A percentile compares a stretch with the other conserved stretches of the same genome.
These are phyloP conservation scores for Lyophyllum shimeji DNA, from an alignment of 768 basidiomycete genomes.

Conservation along the genomic window DNA sequence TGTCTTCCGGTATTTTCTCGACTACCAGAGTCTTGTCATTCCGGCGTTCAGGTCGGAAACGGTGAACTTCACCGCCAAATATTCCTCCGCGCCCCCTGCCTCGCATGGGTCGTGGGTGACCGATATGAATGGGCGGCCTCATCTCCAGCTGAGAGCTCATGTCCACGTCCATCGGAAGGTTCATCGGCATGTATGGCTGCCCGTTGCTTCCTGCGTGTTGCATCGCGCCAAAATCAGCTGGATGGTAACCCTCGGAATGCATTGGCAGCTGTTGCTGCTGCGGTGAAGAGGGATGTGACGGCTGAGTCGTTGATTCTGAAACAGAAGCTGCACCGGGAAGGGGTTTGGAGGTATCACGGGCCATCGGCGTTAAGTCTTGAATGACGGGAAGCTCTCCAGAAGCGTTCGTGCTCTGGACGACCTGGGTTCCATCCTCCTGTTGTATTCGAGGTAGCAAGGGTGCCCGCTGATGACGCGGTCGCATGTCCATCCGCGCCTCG, in stretches of 20 bases:
- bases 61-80: constrained; percentile 65
- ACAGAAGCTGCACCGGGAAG: constrained; percentile 20
- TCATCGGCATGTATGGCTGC: constrained; percentile 23
- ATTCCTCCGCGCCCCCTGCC: constrained; percentile 51
- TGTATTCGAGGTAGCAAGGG: constrained; percentile 56
- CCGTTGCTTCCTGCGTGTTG: constrained; percentile 18
- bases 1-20: constrained; percentile 89
- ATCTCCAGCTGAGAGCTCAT: constrained; percentile 31
- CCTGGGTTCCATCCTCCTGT: constrained; percentile 49
- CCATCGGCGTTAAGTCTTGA: constrained; percentile 73
- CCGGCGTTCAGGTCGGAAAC: constrained; percentile 64
- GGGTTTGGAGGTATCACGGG: constrained; percentile 34
- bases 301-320: constrained; percentile 24
- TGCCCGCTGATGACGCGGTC: constrained; percentile 55
- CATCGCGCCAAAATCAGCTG: constrained; percentile 21
- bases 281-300: constrained; percentile 18
- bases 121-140: constrained; percentile 28
- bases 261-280: constrained; percentile 16
- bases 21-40: constrained; percentile 86
- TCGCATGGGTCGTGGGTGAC: constrained; percentile 28
- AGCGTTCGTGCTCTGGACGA: constrained; percentile 35
- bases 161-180: constrained; percentile 31
- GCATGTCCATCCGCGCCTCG: constrained; percentile 81
- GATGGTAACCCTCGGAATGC: constrained; percentile 11
- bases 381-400: constrained; percentile 82